Evolutionary conservation across 2,329 filamentous ascomycete species (phyloP).

Genomic region (Fusarium pseudoanthophilum): DNA sequence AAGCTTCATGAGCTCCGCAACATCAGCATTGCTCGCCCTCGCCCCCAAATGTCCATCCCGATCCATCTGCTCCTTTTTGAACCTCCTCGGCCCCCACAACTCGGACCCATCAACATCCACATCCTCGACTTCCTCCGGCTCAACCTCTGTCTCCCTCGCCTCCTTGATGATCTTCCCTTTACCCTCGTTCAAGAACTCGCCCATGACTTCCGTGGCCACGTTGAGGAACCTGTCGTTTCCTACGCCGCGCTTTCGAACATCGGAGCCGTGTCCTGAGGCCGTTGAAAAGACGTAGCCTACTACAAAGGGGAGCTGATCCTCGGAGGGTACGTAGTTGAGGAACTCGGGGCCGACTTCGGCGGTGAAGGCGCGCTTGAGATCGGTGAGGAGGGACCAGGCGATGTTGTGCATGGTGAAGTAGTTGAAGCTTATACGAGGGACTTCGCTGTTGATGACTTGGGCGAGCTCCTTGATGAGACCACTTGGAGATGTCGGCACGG

Average conservation of each 20-base stretch:
- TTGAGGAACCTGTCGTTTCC: background rate
- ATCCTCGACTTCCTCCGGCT: background rate
- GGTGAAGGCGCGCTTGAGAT: constrained; percentile 12
- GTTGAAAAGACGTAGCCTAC: constrained; percentile 49
- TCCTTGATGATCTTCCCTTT: constrained; percentile 4
- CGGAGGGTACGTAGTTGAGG: background rate
- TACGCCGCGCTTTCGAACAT: background rate
- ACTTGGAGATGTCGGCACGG: background rate
- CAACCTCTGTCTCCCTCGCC: background rate
- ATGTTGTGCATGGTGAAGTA: constrained; percentile 26
- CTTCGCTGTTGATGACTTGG: background rate
- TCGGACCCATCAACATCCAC: background rate
- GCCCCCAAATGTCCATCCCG: background rate
- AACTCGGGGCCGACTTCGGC: background rate
- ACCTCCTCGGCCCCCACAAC: background rate
- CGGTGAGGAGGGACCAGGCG: background rate
- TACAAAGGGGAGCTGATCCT: constrained; percentile 7
- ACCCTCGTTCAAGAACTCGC: background rate
- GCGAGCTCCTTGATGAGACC: constrained; percentile 18
- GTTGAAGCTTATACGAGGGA: constrained; percentile 14
- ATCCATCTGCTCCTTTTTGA: background rate
- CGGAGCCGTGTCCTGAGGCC: constrained; percentile 8
- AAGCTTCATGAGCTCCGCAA: background rate
- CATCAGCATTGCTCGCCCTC: background rate
- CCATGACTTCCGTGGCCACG: background rate